phyloP scores from a whole-genome alignment of 352 stramenopile species.

The Globisporangium rhizosaccharum region DNA sequence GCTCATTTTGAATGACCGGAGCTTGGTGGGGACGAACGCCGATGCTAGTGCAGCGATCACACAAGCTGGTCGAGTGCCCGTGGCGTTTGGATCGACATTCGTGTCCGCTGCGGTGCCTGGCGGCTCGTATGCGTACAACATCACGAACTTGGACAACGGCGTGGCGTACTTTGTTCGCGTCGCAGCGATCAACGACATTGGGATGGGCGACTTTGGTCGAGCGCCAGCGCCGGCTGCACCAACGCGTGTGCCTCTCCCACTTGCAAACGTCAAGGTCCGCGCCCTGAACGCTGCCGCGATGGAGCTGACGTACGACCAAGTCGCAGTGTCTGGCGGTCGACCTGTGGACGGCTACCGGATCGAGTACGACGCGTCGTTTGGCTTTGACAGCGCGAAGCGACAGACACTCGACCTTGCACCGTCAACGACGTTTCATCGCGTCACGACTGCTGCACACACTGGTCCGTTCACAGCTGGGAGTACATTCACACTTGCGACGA shows the following conservation, averaged over 20 bases:
- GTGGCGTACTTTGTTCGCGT: slow-evolving; percentile 77
- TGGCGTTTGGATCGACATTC: slow-evolving; percentile 28
- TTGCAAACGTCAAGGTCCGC: slow-evolving; percentile 38
- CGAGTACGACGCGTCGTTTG: slow-evolving; percentile 33
- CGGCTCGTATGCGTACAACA: slow-evolving; percentile 38
- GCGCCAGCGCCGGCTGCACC: slow-evolving; percentile 25
- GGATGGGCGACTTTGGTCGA: slow-evolving; percentile 58
- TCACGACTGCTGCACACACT: slow-evolving; percentile 64
- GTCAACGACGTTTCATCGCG: slow-evolving; percentile 42
- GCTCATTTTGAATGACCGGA: slow-evolving; percentile 49
- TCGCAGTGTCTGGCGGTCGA: slow-evolving; percentile 44
- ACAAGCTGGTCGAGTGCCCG: slow-evolving; percentile 25
- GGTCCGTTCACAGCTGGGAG: slow-evolving; percentile 55
- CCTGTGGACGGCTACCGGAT: slow-evolving; percentile 53
- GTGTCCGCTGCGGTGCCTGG: slow-evolving; percentile 14
- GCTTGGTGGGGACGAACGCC: slow-evolving; percentile 22
- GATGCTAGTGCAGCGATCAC: slow-evolving; percentile 24
- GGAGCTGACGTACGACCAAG: slow-evolving; percentile 59
- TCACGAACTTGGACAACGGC: slow-evolving; percentile 48
- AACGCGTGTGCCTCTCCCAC: slow-evolving; percentile 40
- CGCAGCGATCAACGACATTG: slow-evolving; percentile 75
- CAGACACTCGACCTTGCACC: slow-evolving; percentile 22
- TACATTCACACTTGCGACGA: slow-evolving; percentile 60
- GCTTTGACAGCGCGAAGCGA: slow-evolving; percentile 21
- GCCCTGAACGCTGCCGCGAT: slow-evolving; percentile 32